A percentile compares a stretch with the other conserved stretches of the same genome.
Conservation (phyloP, 1,139 yeast genomes). For the Saccharomyces hybrid region DNA sequence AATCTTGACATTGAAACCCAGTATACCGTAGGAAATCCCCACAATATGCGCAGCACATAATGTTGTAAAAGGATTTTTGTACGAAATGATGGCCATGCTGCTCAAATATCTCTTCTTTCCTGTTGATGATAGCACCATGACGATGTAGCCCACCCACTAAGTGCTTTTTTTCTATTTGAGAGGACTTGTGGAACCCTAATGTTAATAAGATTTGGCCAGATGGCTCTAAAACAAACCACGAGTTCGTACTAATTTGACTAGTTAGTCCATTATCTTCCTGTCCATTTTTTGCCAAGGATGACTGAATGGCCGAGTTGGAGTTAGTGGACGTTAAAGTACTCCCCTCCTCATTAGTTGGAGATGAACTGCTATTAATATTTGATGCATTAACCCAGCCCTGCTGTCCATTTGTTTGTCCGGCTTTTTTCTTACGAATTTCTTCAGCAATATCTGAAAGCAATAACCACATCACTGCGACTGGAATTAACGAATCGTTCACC, state of each 20-base stretch:
- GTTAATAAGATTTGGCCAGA: slow-evolving; percentile 79
- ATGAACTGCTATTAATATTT: slow-evolving; percentile 30
- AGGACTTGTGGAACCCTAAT: slow-evolving; percentile 69
- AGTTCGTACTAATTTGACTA: slow-evolving; percentile 39
- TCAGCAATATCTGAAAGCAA: slow-evolving; percentile 85
- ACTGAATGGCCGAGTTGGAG: slow-evolving; percentile 5
- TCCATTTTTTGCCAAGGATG: not conserved
- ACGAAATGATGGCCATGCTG: slow-evolving; percentile 97
- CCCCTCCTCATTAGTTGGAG: slow-evolving; percentile 11
- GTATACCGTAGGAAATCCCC: slow-evolving; percentile 89
- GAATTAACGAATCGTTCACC: slow-evolving; percentile 54
- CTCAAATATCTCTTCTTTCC: slow-evolving; percentile 89
- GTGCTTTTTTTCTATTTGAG: slow-evolving; percentile 39
- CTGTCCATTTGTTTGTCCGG: slow-evolving; percentile 60
- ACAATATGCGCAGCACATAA: slow-evolving; percentile 95
- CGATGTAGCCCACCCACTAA: slow-evolving; percentile 66
- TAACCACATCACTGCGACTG: slow-evolving; percentile 93
- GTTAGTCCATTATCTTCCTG: not conserved
- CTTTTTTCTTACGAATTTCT: slow-evolving; percentile 85
- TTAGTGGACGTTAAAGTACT: not conserved
- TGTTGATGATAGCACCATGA: slow-evolving; percentile 95
- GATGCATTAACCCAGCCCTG: slow-evolving; percentile 89
- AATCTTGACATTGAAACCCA: slow-evolving; percentile 96
- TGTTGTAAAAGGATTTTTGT: slow-evolving; percentile 88
- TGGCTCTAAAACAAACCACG: slow-evolving; percentile 94